A percentile compares a stretch with the other conserved stretches of the same genome.
These are phyloP conservation scores for Stachybotrys elegans DNA, from an alignment of 2,329 filamentous ascomycete species.

Conservation along the genomic window DNA sequence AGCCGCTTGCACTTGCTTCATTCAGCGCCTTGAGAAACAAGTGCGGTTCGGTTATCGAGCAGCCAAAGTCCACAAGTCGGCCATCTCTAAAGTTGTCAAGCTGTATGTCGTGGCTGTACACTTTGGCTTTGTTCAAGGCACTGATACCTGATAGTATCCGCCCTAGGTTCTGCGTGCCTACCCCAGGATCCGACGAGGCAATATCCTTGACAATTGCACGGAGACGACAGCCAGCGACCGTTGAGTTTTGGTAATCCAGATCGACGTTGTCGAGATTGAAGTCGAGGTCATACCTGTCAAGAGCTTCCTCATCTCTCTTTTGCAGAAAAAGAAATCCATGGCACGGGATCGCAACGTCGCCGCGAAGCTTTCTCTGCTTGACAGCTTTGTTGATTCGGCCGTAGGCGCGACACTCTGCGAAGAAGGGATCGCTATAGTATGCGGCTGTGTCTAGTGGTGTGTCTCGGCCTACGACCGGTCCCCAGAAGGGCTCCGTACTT, in stretches of 20 bases:
- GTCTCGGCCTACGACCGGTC: conserved; percentile 9
- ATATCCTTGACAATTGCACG: conserved; percentile 13
- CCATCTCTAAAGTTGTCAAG: conserved; percentile 11
- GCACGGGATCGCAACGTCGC: conserved; percentile 5
- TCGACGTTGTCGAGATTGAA: conserved; percentile 8
- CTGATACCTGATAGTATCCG: conserved; percentile 5
- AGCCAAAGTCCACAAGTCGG: conserved; percentile 12
- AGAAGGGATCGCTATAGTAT: conserved; percentile 17
- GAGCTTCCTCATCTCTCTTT: conserved; percentile 5
- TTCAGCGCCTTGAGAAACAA: conserved; percentile 7
- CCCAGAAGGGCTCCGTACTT: conserved; percentile 13
- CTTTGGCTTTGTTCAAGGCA: conserved; percentile 5
- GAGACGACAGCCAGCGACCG: conserved; percentile 7
- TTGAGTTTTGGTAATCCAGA: conserved; percentile 7
- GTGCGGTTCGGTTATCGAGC: conserved; percentile 14
- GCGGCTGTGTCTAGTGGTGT: conserved; percentile 8
- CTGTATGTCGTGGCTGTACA: conserved; percentile 12
- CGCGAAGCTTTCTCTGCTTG: neutral
- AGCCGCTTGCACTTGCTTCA: neutral
- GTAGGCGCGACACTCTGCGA: conserved; percentile 15
- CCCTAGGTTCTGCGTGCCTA: neutral
- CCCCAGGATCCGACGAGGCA: conserved; percentile 7
- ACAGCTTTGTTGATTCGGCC: conserved; percentile 9
- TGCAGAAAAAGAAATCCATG: conserved; percentile 11
- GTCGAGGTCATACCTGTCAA: conserved; percentile 5